Conservation (phyloP, 768 basidiomycete species). For the Tephrocybe rancida region DNA sequence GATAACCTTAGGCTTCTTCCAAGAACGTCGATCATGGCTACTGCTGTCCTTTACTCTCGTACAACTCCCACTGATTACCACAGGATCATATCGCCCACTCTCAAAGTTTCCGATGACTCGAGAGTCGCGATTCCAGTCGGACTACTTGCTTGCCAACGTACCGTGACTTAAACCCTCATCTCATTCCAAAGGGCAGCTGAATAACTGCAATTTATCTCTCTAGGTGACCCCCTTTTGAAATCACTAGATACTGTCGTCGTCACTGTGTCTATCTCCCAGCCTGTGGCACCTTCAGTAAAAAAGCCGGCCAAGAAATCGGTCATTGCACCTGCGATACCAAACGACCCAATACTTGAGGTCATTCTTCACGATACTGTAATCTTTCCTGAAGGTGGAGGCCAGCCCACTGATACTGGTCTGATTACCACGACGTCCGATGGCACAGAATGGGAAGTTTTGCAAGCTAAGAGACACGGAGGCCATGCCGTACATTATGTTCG, state of each 20-base stretch:
- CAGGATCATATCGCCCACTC: slow-evolving; percentile 59
- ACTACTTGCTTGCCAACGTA: slow-evolving; percentile 79
- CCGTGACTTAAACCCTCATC: slow-evolving; percentile 11
- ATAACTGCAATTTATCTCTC: slow-evolving; percentile 11
- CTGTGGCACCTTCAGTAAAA: slow-evolving; percentile 36
- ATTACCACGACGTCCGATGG: slow-evolving; percentile 49
- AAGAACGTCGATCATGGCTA: slow-evolving; percentile 26
- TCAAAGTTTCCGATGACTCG: slow-evolving; percentile 55
- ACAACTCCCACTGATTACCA: slow-evolving; percentile 62
- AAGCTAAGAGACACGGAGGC: slow-evolving; percentile 70
- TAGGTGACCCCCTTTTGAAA: slow-evolving; percentile 72
- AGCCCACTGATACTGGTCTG: slow-evolving; percentile 73
- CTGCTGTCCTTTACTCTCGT: slow-evolving; percentile 44
- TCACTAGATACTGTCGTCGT: slow-evolving; percentile 61
- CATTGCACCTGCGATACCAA: slow-evolving; percentile 42
- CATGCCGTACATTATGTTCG: slow-evolving; percentile 76
- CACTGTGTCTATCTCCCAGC: slow-evolving; percentile 47
- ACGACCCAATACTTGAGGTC: slow-evolving; percentile 59
- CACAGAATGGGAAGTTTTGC: slow-evolving; percentile 58
- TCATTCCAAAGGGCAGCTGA: not conserved
- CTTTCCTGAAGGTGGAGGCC: slow-evolving; percentile 84
- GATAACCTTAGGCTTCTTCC: too few relatives aligned
- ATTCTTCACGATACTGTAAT: slow-evolving; percentile 76
- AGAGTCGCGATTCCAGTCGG: slow-evolving; percentile 67
- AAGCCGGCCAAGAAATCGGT: slow-evolving; percentile 64